Conservation (phyloP, 371 early-diverging fungal genomes). For the Batkoa obscura region DNA sequence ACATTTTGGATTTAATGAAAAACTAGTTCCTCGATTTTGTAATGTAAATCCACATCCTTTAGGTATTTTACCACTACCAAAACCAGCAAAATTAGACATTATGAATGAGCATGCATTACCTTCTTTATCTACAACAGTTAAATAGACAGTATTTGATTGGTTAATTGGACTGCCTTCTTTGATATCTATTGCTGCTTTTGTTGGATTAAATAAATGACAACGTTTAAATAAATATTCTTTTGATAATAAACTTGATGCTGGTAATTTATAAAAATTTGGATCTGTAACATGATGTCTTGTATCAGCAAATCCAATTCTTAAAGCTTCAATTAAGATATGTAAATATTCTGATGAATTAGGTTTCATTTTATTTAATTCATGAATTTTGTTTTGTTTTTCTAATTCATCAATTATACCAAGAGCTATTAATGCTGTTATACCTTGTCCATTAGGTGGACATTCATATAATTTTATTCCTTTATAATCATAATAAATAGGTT, state of each 20-base stretch:
- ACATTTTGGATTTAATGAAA: constrained; percentile 33
- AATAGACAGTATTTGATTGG: constrained; percentile 51
- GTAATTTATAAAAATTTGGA: constrained; percentile 23
- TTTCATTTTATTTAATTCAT: constrained; percentile 16
- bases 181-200: constrained; percentile 20
- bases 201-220: constrained; percentile 29
- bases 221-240: constrained; percentile 36
- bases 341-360: constrained; percentile 41
- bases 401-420: constrained; percentile 45
- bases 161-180: constrained; percentile 37
- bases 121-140: constrained; percentile 50
- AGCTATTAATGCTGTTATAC: constrained; percentile 48
- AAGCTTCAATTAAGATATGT: constrained; percentile 42
- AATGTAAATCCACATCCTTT: constrained; percentile 46
- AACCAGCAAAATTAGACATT: constrained; percentile 32
- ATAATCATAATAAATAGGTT: constrained; percentile 47
- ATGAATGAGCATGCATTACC: constrained; percentile 77
- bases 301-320: constrained; percentile 61
- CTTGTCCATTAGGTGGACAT: constrained; percentile 64
- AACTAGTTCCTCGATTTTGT: constrained; percentile 54
- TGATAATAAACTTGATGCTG: constrained; percentile 24
- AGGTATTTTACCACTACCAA: constrained; percentile 37
- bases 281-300: constrained; percentile 42
- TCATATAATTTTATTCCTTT: constrained; percentile 37
- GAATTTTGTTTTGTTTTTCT: constrained; percentile 20